Base-by-base conservation (phyloP, 345 rosid species). In the Acer campestre region DNA sequence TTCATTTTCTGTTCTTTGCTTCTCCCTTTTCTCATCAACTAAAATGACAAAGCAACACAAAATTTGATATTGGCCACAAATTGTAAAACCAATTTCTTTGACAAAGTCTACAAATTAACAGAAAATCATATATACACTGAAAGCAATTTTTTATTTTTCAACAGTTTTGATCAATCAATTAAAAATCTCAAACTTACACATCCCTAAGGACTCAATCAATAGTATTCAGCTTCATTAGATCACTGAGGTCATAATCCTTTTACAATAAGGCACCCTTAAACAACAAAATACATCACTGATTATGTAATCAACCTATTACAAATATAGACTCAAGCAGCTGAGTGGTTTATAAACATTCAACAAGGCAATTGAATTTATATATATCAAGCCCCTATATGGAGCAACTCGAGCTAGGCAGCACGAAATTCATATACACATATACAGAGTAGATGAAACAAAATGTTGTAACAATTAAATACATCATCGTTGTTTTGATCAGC, bases 401-500 rank as follows among this genome's bases (percentile, higher is more conserved):
- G 38, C 17, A 46, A 51, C 71, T 17, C 48, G 20, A 51, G 31
- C 20, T 16, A 75, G 51, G 40, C 10, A 40, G 31, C 51, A 3
- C 11, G 23, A 59, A 42, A 38, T 49, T 53, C 73, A 67, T 71
- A 44, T 65, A 10, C 10, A 76, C 10, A 22, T 35, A 16, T 17
- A 22, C 13, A 35, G 38, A 72, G 49, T 38, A 66, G 48, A 35
- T 66, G 44, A 44, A 67, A 75, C 74, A 70, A 35, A 66, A 40
- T 25, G 29, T 38, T n/a, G 48, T 8, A 13, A 72, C 62, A 22
- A 67, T 46, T 0, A 25, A 56, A 46, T 16, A 70, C 82, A 22
- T 31, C 20, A 8, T 27, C 42, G n/a, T 6, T 16, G 71, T 20
- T 80, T 69, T 6, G 20, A 76, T 62, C 55, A 8, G 46, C 62